Percentiles rank a stretch among this genome's conserved stretches.
These are phyloP conservation scores for Acanthamoeba healyi DNA, from an alignment of 208 protist species.

Conservation along the genomic window DNA sequence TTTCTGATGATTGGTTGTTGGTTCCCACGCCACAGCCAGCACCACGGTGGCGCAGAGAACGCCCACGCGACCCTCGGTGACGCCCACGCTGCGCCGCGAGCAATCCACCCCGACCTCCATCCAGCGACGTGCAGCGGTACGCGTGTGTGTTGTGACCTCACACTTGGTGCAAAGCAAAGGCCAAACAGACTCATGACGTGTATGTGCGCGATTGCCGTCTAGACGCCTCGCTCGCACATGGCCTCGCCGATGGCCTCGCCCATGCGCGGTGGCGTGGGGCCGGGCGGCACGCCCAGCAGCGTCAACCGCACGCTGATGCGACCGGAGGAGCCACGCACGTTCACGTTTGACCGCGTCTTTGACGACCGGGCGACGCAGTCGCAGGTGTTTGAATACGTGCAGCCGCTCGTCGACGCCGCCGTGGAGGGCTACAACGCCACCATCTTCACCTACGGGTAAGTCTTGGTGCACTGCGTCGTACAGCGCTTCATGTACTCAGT, in stretches of 20 bases:
- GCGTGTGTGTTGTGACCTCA: not conserved
- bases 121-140: not conserved
- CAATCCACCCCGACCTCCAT: constrained; percentile 10
- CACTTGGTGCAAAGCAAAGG: too few relatives aligned
- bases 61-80: not conserved
- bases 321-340: constrained; percentile 45
- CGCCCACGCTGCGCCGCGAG: not conserved
- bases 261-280: not conserved
- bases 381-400: constrained; percentile 33
- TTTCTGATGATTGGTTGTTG: not conserved
- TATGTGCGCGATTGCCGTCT: not conserved
- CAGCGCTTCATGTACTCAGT: not conserved
- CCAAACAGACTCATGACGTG: too few relatives aligned
- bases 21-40: too few relatives aligned
- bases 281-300: constrained; percentile 3
- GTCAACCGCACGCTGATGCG: constrained; percentile 11
- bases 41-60: not conserved
- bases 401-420: constrained; percentile 33
- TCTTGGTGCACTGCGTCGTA: not conserved
- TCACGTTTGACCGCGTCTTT: constrained; percentile 69
- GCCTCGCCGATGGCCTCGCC: constrained; percentile 32
- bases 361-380: constrained; percentile 37
- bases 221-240: not conserved
- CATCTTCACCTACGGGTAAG: constrained; percentile 67
- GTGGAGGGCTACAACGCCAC: constrained; percentile 72